Base-by-base conservation (phyloP, 495 filamentous ascomycete species). In the Talaromyces liani region DNA sequence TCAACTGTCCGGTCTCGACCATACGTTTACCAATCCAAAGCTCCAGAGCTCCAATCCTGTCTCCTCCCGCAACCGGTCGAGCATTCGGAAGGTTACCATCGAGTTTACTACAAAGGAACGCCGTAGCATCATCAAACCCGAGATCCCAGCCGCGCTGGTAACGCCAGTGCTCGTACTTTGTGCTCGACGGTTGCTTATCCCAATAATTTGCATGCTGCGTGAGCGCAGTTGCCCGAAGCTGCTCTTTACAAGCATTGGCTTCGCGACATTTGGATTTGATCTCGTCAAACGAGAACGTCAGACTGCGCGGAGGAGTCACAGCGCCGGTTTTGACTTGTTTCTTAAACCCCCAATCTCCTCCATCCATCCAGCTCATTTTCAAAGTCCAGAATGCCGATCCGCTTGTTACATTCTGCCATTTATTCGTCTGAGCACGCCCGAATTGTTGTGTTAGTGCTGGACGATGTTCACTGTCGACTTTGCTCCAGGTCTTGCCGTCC, bases 351-450 rank as follows among this genome's bases (percentile, higher is more conserved):
- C 83, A 85, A 66, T 79, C 79, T 10, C 81, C 84, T 36, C 81
- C 82, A 62, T 74, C 74, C 72, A 79, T 79, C 77, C 80, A 82
- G 65, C 80, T 71, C 79, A 84, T 83, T 62, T 81, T 83, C 39
- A 71, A 79, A 0, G 81, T 83, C 78, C 80, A 85, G 69, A 85
- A 85, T 58, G 75, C 82, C 4, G 70, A 68, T 16, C 80, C 83
- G 39, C 78, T 79, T 7, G 76, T 66, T n/a, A 71, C 68, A 18
- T 72, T 39, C 61, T 78, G 73, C 73, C 75, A 85, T 41, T 69
- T 71, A 20, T 69, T 65, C 45, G 66, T 72, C 65, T 86, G 75
- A 2, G 71, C 74, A 36, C 74, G 70, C 31, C 82, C 82, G 63
- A 87, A 85, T 25, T 68, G 64, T 41, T 65, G 68, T 3, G 75